phyloP scores from a whole-genome alignment of 768 basidiomycete species.

The Mrakia blollopis region DNA sequence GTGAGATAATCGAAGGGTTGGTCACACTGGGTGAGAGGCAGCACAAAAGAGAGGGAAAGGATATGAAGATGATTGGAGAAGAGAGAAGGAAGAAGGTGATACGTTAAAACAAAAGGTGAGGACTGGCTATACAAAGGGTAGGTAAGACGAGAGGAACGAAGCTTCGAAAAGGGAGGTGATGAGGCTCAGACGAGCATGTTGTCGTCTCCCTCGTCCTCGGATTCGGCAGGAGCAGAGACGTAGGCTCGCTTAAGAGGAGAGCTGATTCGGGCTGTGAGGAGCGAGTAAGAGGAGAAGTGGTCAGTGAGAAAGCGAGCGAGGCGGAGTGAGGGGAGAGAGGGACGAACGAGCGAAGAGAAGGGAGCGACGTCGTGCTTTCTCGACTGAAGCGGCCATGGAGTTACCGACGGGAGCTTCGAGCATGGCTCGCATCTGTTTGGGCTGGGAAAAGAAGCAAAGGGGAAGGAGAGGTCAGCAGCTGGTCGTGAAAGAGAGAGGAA shows the following conservation, averaged over 20 bases:
- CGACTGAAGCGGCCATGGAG: slow-evolving; percentile 31
- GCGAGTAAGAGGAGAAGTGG: background rate
- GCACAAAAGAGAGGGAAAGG: too few species aligned
- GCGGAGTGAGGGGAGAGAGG: background rate
- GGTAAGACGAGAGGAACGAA: background rate
- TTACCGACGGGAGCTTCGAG: background rate
- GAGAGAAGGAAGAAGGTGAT: too few species aligned
- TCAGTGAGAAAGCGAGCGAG: background rate
- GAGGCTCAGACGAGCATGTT: background rate
- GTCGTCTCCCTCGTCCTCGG: slow-evolving; percentile 9
- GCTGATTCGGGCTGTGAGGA: slow-evolving; percentile 38
- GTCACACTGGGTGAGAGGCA: too few species aligned
- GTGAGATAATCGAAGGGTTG: too few species aligned
- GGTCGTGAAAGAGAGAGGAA: slow-evolving; percentile 11
- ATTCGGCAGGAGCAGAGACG: background rate
- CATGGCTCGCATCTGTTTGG: slow-evolving; percentile 13
- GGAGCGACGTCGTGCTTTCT: slow-evolving; percentile 37
- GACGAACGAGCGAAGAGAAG: slow-evolving; percentile 43
- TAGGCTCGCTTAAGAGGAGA: slow-evolving; percentile 41
- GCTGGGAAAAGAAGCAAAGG: background rate
- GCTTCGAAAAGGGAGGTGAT: too few species aligned
- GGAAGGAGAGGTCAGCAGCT: background rate
- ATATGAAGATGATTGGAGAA: too few species aligned
- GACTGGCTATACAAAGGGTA: too few species aligned
- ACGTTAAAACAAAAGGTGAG: too few species aligned